These are phyloP conservation scores for Cryptosporidium meleagridis DNA, from an alignment of 169 alveolate genomes.

Conservation along the genomic window DNA sequence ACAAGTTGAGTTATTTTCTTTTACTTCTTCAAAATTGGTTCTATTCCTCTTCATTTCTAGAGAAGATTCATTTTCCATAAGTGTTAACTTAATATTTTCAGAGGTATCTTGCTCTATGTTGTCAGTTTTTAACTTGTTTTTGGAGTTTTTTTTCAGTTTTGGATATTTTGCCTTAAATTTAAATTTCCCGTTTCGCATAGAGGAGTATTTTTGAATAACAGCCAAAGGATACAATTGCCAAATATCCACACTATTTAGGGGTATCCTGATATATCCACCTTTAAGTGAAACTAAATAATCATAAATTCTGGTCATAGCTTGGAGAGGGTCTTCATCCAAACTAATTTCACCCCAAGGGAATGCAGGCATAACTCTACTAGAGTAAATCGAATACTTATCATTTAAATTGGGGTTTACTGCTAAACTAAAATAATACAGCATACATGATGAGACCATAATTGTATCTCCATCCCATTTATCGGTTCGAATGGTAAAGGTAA, in stretches of 20 bases:
- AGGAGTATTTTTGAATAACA: slow-evolving; percentile 27
- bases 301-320: slow-evolving; percentile 14
- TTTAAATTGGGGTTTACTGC: slow-evolving; percentile 39
- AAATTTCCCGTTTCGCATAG: slow-evolving; percentile 11
- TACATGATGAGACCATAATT: slow-evolving; percentile 43
- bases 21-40: background rate
- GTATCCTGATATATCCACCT: slow-evolving; percentile 32
- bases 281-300: slow-evolving; percentile 32
- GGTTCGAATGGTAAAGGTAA: slow-evolving; percentile 7
- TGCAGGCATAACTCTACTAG: slow-evolving; percentile 3
- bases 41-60: background rate
- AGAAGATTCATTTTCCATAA: background rate
- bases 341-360: slow-evolving; percentile 55
- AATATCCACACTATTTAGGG: slow-evolving; percentile 53
- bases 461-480: slow-evolving; percentile 71
- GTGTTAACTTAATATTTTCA: background rate
- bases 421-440: slow-evolving; percentile 50
- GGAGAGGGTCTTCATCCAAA: slow-evolving; percentile 28
- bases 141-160: background rate
- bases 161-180: slow-evolving; percentile 1
- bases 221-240: slow-evolving; percentile 54
- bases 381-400: slow-evolving; percentile 17
- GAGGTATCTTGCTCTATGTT: background rate
- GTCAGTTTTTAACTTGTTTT: background rate
- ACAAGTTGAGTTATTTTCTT: background rate